These are phyloP conservation scores for Ceratobasidium sp. DNA, from an alignment of 1,284 basidiomycete genomes.

Conservation along the genomic window DNA sequence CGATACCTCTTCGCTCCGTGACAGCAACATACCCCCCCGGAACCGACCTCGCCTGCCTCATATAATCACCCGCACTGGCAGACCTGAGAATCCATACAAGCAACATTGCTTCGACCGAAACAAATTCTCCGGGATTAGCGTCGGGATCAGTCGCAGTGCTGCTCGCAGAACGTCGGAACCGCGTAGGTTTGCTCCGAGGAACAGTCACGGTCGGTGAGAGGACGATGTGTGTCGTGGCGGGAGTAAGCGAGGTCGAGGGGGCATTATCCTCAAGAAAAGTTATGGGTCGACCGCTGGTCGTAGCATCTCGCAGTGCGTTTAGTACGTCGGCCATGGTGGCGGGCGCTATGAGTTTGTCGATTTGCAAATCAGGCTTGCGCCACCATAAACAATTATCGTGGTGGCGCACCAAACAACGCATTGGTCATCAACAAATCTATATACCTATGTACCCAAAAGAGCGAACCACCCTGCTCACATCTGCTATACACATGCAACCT, in stretches of 20 bases:
- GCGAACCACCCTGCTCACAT: too few relatives aligned
- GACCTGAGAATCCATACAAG: conserved; percentile 82
- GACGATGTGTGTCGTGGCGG: conserved; percentile 71
- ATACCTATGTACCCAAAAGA: too few relatives aligned
- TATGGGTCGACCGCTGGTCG: conserved; percentile 2
- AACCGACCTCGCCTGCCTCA: conserved; percentile 82
- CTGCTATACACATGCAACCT: too few relatives aligned
- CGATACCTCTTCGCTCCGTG: conserved; percentile 83
- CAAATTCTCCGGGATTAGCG: conserved; percentile 68
- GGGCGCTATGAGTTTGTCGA: conserved; percentile 7
- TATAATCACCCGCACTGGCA: conserved; percentile 81
- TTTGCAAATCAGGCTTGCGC: conserved; percentile 22
- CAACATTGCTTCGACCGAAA: conserved; percentile 81
- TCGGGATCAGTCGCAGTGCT: conserved; percentile 57
- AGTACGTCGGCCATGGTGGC: conserved; percentile 23
- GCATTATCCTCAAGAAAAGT: conserved; percentile 13
- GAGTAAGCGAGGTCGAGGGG: conserved; percentile 9
- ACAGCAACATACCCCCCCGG: conserved; percentile 81
- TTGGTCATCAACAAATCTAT: too few relatives aligned
- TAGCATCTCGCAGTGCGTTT: conserved; percentile 39
- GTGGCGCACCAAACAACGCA: too few relatives aligned
- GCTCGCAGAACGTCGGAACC: conserved; percentile 70
- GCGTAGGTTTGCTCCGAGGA: conserved; percentile 76
- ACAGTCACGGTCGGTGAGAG: conserved; percentile 66
- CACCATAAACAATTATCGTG: not conserved